phyloP scores from a whole-genome alignment of 1,139 yeast species.

The Blastobotrys capitulatus region DNA sequence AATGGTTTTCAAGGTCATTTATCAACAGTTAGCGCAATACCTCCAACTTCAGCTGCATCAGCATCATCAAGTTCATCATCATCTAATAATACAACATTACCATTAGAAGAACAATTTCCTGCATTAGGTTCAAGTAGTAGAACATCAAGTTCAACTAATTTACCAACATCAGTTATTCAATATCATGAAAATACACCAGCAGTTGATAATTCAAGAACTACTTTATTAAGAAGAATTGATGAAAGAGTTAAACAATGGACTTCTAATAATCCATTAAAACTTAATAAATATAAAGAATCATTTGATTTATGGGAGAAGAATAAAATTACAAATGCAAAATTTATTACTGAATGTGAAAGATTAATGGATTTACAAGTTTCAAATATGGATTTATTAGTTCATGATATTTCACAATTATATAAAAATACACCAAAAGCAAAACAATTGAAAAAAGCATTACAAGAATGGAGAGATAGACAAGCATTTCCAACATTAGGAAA shows the following conservation, averaged over 20 bases:
- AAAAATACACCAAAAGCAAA: slow-evolving; percentile 13
- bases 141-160: slow-evolving; percentile 7
- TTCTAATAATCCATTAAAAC: slow-evolving; percentile 45
- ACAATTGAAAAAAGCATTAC: slow-evolving; percentile 16
- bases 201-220: slow-evolving; percentile 43
- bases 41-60: slow-evolving; percentile 6
- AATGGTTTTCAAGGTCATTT: slow-evolving; percentile 63
- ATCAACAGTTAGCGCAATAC: slow-evolving; percentile 41
- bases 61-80: slow-evolving; percentile 17
- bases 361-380: slow-evolving; percentile 41
- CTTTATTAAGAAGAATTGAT: slow-evolving; percentile 61
- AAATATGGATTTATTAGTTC: slow-evolving; percentile 44
- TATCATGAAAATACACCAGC: slow-evolving; percentile 26
- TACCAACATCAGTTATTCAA: slow-evolving; percentile 18
- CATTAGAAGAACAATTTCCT: slow-evolving; percentile 25
- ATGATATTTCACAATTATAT: slow-evolving; percentile 40
- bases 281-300: slow-evolving; percentile 45
- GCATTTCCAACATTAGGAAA: slow-evolving; percentile 15
- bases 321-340: slow-evolving; percentile 44
- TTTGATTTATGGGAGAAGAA: slow-evolving; percentile 48
- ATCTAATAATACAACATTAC: slow-evolving; percentile 17
- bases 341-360: slow-evolving; percentile 46
- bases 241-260: slow-evolving; percentile 66
- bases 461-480: slow-evolving; percentile 18
- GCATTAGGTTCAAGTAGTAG: slow-evolving; percentile 21